phyloP scores from a whole-genome alignment of 768 basidiomycete species.

The Trametes cingulata region DNA sequence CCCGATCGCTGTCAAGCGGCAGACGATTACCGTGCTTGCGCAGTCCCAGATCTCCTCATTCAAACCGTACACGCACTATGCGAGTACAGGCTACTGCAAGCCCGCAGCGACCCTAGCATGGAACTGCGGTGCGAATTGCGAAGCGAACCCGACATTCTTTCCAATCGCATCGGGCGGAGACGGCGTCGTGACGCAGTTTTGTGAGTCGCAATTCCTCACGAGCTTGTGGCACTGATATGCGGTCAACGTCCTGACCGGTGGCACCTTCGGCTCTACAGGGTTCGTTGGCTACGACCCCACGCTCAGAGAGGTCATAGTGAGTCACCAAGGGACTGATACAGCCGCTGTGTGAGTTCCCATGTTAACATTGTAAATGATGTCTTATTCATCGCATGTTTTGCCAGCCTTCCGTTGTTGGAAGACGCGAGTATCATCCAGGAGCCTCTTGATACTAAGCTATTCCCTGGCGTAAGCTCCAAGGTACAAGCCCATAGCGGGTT shows the following conservation, averaged over 20 bases:
- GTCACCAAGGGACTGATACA: slow-evolving; percentile 41
- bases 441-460: slow-evolving; percentile 41
- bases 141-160: slow-evolving; percentile 47
- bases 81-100: slow-evolving; percentile 35
- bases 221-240: too few species aligned
- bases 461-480: slow-evolving; percentile 47
- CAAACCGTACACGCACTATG: slow-evolving; percentile 34
- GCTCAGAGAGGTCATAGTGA: slow-evolving; percentile 38
- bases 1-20: slow-evolving; percentile 9
- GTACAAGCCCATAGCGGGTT: slow-evolving; percentile 53
- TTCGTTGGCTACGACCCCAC: slow-evolving; percentile 53
- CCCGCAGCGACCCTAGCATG: slow-evolving; percentile 29
- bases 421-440: slow-evolving; percentile 43
- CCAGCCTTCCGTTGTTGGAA: slow-evolving; percentile 42
- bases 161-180: slow-evolving; percentile 53
- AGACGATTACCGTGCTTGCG: slow-evolving; percentile 27
- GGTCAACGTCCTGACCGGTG: too few species aligned
- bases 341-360: slow-evolving; percentile 30
- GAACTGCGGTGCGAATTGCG: slow-evolving; percentile 41
- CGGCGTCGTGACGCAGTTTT: slow-evolving; percentile 43
- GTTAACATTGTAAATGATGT: neutral
- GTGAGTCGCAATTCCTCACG: slow-evolving; percentile 24
- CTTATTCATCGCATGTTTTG: neutral
- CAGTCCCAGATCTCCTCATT: slow-evolving; percentile 28
- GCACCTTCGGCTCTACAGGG: slow-evolving; percentile 35